Evolutionary conservation across 768 basidiomycete species (phyloP), one percentile per base, ranked within the genome.

Genomic region (Pleurotus cornucopiae): DNA sequence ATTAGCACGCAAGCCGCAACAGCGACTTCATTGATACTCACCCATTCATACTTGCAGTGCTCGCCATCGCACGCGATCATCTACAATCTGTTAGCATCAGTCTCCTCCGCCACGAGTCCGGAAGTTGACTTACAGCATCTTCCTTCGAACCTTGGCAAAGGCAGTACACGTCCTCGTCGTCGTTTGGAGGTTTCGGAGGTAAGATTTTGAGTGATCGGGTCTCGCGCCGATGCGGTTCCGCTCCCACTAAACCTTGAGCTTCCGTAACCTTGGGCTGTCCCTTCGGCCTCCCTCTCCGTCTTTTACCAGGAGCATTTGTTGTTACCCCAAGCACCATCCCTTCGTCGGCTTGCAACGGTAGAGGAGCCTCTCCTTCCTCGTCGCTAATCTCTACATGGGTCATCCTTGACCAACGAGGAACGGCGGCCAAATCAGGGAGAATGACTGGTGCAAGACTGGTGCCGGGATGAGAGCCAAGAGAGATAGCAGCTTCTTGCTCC

Each of bases 51-150:
- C 60, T 79, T 73, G 67, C 93, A 96, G 13, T 76, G 72, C 43
- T 75, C 71, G 60, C 81, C 80, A 65, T 96, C 93, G 64, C 93
- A 96, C 13, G 76, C 93, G 59, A 96, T 86, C 93, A 96, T 94
- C 88, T 89, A 45, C 61, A 21, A 56, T 47, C 59, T 49, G 59
- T 60, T 43, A 61, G 60, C 48, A 25, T 34, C 54, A 20, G 25
- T 57, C 54, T 57, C 25, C 55, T 23, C 7, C 11, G 26, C 16
- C 16, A 37, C 48, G 16, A 34, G n/a, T 20, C 21, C 6, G 21
- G 5, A 48, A n/a, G n/a, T 5, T 49, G 25, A 21, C 51, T 18
- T n/a, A 53, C 51, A 23, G 39, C n/a, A 41, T 53, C 51, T 20
- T 53, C 39, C 9, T 40, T 12, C 18, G 51, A 37, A 18, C 39